Evolutionary conservation across 352 stramenopile species (phyloP), one percentile per base, ranked within the genome.

Genomic region (Phytophthora hibernalis): DNA sequence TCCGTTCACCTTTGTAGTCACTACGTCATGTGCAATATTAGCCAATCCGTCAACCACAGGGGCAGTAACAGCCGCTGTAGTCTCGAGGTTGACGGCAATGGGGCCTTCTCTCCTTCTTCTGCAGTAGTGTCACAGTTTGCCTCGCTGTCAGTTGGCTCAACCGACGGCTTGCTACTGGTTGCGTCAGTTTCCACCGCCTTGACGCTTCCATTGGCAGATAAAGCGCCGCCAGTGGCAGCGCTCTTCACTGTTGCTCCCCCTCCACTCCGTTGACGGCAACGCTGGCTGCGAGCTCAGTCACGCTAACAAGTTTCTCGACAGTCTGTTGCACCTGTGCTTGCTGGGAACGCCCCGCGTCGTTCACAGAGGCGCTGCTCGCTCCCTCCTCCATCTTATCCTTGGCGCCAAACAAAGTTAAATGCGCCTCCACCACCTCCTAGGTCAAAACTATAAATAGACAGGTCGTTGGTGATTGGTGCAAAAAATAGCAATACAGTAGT

Each of bases 321-420:
- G 20, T 47, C 24, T 2, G 20, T 30, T 54, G 35, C 31, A 31
- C 30, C 21, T 54, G 16, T 5, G 6, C 18, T 42, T 58, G 6
- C 30, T 56, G 43, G 10, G 38, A 28, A 40, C 33, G 37, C 30
- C 35, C 45, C 8, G 38, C 21, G 26, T 20, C 52, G 33, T 15
- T 47, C 13, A n/a, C 38, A 40, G 33, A 15, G 54, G 33, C 31
- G 11, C 24, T 26, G 37, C n/a, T 52, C 4, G 13, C 30, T 37
- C 44, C 43, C 16, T 75, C 55, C 67, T 75, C 55, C 67, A 64
- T 67, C 35, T 61, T 57, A 54, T 33, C 21, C 31, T 61, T 18
- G 24, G 16, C 38, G 31, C 65, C 24, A 73, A 57, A 69, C 56
- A 62, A 68, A 57, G n/a, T 30, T 35, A 55, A 60, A 21, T 62